These are phyloP conservation scores for Salix purpurea DNA, from an alignment of 345 rosid species.

Conservation along the genomic window DNA sequence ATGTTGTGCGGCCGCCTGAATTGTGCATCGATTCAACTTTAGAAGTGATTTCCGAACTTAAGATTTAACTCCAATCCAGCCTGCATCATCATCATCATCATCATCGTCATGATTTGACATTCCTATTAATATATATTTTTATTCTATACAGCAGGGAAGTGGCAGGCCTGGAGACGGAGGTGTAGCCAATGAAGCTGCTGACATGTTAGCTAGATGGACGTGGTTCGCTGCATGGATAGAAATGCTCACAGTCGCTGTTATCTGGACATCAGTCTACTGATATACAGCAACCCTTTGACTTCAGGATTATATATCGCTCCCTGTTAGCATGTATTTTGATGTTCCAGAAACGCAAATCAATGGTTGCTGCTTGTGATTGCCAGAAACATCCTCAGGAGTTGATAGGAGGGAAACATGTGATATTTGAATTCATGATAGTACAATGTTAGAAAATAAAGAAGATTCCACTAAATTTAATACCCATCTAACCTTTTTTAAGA, in stretches of 20 bases:
- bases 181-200: conserved; percentile 9
- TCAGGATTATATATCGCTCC: neutral
- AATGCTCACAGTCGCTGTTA: neutral
- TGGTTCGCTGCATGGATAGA: conserved; percentile 2
- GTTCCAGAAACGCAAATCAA: too few species aligned
- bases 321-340: neutral
- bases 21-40: conserved; percentile 29
- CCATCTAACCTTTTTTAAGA: too few species aligned
- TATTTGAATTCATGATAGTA: too few species aligned
- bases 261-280: neutral
- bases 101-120: neutral
- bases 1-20: conserved; percentile 62
- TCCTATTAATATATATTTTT: neutral
- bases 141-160: conserved; percentile 2
- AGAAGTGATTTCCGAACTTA: conserved; percentile 7
- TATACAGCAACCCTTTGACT: neutral
- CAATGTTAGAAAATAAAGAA: too few species aligned
- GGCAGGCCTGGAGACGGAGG: conserved; percentile 10
- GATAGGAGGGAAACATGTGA: too few species aligned
- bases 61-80: neutral
- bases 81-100: too few species aligned
- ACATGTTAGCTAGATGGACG: conserved; percentile 8
- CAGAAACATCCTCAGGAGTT: too few species aligned
- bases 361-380: too few species aligned
- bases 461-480: too few species aligned